A percentile compares a stretch with the other conserved stretches of the same genome.
Conservation (phyloP, 257 asterid genomes). For the Scutellaria galericulata region DNA sequence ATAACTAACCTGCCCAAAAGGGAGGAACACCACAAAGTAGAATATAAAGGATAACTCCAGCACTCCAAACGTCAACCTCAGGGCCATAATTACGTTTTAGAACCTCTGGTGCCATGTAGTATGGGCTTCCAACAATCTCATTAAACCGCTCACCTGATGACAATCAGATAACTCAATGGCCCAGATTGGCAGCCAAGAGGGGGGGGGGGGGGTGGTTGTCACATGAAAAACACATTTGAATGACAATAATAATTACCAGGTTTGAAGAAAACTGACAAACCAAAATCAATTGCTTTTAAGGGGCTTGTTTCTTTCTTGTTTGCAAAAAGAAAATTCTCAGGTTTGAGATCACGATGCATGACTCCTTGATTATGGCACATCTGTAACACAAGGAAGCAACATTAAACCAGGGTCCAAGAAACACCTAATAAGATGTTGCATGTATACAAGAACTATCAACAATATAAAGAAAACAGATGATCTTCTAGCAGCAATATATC, state of each 20-base stretch:
- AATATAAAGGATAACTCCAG: conserved; percentile 75
- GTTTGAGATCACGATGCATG: conserved; percentile 85
- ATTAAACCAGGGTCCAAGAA: conserved; percentile 10
- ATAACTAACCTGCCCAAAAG: conserved; percentile 77
- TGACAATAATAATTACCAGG: conserved; percentile 52
- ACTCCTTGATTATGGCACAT: conserved; percentile 76
- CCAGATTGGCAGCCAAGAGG: conserved; percentile 11
- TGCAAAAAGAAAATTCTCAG: conserved; percentile 70
- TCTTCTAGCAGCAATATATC: conserved; percentile 18
- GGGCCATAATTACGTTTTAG: conserved; percentile 73
- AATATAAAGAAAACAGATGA: conserved; percentile 2
- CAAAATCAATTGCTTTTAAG: conserved; percentile 74
- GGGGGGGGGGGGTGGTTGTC: no score
- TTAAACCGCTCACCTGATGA: conserved; percentile 60
- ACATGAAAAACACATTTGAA: conserved; percentile 12
- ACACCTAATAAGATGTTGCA: neutral
- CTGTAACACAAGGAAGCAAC: conserved; percentile 42
- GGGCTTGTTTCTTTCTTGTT: conserved; percentile 71
- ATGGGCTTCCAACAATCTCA: conserved; percentile 87
- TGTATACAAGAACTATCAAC: neutral
- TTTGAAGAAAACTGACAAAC: conserved; percentile 67
- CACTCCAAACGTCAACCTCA: conserved; percentile 76
- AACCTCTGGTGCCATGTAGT: conserved; percentile 88
- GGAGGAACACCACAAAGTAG: conserved; percentile 84
- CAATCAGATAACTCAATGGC: conserved; percentile 19